A percentile compares a stretch with the other conserved stretches of the same genome.
Conservation (phyloP, 345 rosid genomes). For the Arabidopsis suecica region DNA sequence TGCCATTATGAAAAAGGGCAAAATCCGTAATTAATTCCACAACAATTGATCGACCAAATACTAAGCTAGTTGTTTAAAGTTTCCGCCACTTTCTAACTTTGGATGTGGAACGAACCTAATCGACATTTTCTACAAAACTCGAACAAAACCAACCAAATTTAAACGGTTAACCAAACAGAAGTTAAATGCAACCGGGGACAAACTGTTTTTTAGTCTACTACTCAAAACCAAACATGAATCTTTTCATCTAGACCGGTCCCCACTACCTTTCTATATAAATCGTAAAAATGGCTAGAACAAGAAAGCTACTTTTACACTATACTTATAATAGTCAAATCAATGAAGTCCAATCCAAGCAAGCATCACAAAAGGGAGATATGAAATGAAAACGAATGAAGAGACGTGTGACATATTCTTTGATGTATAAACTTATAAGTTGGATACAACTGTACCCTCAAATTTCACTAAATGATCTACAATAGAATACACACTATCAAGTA, state of each 20-base stretch:
- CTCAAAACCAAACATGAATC: constrained; percentile 27
- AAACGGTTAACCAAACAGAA: background rate
- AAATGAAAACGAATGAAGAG: constrained; percentile 28
- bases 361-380: constrained; percentile 14
- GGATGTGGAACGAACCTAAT: constrained; percentile 1
- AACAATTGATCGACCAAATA: constrained; percentile 4
- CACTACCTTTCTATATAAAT: constrained; percentile 26
- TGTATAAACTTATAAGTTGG: constrained; percentile 7
- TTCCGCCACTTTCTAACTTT: background rate
- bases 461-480: constrained; percentile 1
- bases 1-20: no score
- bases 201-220: background rate
- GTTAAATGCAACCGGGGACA: background rate
- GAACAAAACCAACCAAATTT: background rate
- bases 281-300: constrained; percentile 9
- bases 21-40: no score
- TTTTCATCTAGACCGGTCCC: constrained; percentile 18
- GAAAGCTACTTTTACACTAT: constrained; percentile 35
- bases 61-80: background rate
- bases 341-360: constrained; percentile 34
- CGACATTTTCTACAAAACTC: background rate
- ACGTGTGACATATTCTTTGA: constrained; percentile 26
- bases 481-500: background rate
- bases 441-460: constrained; percentile 31
- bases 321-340: constrained; percentile 37